Conservation (phyloP, 2,329 filamentous ascomycete species). For the Fusarium mundagurra region DNA sequence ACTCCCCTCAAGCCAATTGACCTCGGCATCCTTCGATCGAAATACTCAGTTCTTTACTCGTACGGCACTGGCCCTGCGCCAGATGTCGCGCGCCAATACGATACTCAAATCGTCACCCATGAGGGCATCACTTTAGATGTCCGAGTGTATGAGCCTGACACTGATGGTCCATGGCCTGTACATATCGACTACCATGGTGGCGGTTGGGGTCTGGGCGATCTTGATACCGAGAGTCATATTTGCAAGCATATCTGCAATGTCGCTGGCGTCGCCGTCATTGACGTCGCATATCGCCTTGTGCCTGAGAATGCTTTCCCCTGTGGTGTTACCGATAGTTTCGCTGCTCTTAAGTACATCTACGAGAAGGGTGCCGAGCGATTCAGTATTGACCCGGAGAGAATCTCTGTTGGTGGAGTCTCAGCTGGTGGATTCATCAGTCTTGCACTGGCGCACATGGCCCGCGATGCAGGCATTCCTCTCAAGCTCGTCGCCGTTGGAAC, state of each 20-base stretch:
- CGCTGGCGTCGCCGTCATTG: conserved; percentile 57
- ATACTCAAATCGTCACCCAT: conserved; percentile 36
- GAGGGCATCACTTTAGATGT: conserved; percentile 1
- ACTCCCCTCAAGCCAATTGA: conserved; percentile 53
- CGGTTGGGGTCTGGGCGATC: conserved; percentile 60
- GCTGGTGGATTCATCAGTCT: conserved; percentile 11
- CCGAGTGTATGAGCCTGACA: conserved; percentile 21
- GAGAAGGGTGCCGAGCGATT: conserved; percentile 6
- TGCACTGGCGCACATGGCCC: not conserved
- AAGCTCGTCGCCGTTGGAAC: conserved; percentile 11
- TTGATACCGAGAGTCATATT: conserved; percentile 60
- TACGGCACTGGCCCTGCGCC: conserved; percentile 56
- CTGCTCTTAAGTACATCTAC: conserved; percentile 3
- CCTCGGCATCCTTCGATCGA: conserved; percentile 49
- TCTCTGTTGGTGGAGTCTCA: conserved; percentile 1
- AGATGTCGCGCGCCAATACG: conserved; percentile 52
- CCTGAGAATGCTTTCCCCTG: conserved; percentile 6
- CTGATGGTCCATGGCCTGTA: conserved; percentile 55
- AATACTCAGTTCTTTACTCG: conserved; percentile 57
- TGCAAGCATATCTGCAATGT: conserved; percentile 58
- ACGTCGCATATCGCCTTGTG: conserved; percentile 41
- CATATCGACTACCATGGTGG: conserved; percentile 62
- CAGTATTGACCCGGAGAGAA: not conserved
- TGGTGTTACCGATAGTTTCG: conserved; percentile 5
- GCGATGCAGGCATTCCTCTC: not conserved